Conservation (phyloP, 805 yeast genomes). For the Ogataea angusta region DNA sequence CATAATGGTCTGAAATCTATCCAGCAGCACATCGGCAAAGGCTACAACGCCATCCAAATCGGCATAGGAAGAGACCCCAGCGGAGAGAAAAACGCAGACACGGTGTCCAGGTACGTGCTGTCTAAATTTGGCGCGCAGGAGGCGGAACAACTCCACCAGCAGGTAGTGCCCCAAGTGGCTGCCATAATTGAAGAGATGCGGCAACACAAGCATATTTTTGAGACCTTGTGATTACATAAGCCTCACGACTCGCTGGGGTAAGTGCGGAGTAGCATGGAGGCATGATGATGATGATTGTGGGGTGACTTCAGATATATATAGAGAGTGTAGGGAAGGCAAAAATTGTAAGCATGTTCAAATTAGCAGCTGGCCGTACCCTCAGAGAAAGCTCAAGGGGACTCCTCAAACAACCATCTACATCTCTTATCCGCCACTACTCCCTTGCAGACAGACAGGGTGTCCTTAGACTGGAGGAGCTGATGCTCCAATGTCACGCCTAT, state of each 20-base stretch:
- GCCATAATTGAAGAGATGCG: constrained; percentile 36
- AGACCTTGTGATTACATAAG: constrained; percentile 15
- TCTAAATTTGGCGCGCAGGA: constrained; percentile 49
- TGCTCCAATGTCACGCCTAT: constrained; percentile 15
- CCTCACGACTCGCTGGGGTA: not conserved
- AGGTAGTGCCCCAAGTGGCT: constrained; percentile 41
- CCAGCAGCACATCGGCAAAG: constrained; percentile 41
- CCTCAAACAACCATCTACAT: not conserved
- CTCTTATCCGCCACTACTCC: constrained; percentile 8
- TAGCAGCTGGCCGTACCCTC: not conserved
- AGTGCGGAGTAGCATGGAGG: constrained; percentile 9
- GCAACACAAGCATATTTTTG: constrained; percentile 28
- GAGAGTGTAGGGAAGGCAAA: not conserved
- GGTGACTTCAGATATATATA: constrained; percentile 6
- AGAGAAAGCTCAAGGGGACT: not conserved
- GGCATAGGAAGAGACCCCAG: constrained; percentile 72
- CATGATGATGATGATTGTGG: constrained; percentile 6
- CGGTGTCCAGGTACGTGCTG: constrained; percentile 63
- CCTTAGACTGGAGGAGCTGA: constrained; percentile 16
- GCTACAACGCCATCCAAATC: constrained; percentile 62
- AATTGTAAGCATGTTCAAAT: constrained; percentile 1
- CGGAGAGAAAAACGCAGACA: constrained; percentile 34
- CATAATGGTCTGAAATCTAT: constrained; percentile 80
- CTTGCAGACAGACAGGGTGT: constrained; percentile 13
- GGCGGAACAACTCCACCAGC: constrained; percentile 35